Evolutionary conservation across 2,329 filamentous ascomycete species (phyloP).

Genomic region (Colletotrichum tabaci): DNA sequence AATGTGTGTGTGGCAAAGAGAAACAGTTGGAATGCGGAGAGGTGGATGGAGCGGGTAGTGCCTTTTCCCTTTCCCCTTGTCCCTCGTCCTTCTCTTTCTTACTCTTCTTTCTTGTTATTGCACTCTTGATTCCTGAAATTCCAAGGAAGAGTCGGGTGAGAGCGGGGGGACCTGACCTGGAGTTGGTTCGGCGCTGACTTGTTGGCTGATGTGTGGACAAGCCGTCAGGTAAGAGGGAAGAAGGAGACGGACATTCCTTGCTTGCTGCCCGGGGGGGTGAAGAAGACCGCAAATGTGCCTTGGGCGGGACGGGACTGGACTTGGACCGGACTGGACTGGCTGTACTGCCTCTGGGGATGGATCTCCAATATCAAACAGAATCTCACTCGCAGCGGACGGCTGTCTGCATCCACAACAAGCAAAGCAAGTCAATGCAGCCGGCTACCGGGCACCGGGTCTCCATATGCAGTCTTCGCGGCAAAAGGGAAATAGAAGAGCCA

Average conservation of each 20-base stretch:
- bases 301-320: background rate
- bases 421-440: background rate
- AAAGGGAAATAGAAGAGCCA: background rate
- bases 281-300: background rate
- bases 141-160: slow-evolving; percentile 30
- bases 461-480: background rate
- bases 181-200: slow-evolving; percentile 14
- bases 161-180: slow-evolving; percentile 19
- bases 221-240: background rate
- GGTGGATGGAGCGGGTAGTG: background rate
- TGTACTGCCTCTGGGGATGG: no score
- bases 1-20: background rate
- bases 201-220: slow-evolving; percentile 31
- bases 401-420: background rate
- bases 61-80: background rate
- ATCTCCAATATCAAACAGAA: background rate
- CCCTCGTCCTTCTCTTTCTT: background rate
- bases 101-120: background rate
- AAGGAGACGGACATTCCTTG: background rate
- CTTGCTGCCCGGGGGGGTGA: slow-evolving; percentile 1
- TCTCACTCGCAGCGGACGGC: no score
- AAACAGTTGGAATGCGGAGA: background rate
- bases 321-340: no score
- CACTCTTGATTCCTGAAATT: background rate
- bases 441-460: background rate